Evolutionary conservation across 495 filamentous ascomycete genomes (phyloP).

Genomic region (Aspergillus saccharolyticus): DNA sequence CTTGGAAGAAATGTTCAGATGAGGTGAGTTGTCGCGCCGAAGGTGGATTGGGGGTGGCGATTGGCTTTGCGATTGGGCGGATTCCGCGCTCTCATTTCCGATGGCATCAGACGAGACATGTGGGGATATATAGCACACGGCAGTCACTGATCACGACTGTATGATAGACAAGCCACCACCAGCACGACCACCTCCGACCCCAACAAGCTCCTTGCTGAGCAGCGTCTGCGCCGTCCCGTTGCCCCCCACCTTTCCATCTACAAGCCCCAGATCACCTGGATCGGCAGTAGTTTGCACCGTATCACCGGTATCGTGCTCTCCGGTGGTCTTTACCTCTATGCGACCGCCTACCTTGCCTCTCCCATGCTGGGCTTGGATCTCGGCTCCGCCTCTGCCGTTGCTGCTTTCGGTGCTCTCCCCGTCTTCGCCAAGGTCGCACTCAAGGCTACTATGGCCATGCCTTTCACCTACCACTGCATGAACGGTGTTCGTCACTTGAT

Average conservation of each 20-base stretch:
- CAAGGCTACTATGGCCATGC: conserved; percentile 70
- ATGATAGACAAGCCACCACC: conserved; percentile 47
- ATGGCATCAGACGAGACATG: conserved; percentile 9
- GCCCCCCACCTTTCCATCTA: conserved; percentile 89
- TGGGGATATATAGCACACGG: not conserved
- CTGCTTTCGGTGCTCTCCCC: conserved; percentile 70
- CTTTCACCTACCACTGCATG: conserved; percentile 80
- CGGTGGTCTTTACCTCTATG: conserved; percentile 77
- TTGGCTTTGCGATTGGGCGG: not conserved
- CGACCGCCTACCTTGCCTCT: conserved; percentile 73
- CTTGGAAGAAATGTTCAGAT: conserved; percentile 47
- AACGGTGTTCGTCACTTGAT: conserved; percentile 88
- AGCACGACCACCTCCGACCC: conserved; percentile 54
- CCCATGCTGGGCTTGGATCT: conserved; percentile 82
- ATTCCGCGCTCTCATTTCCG: conserved; percentile 8
- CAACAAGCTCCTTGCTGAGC: conserved; percentile 68
- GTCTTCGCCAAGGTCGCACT: conserved; percentile 60
- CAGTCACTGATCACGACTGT: conserved; percentile 8
- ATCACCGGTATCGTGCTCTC: conserved; percentile 71
- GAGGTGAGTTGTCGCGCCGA: conserved; percentile 39
- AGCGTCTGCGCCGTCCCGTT: conserved; percentile 80
- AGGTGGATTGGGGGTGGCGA: not conserved
- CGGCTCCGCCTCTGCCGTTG: conserved; percentile 72
- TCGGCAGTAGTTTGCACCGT: conserved; percentile 66
- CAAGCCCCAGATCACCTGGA: conserved; percentile 83